Evolutionary conservation across 2,329 filamentous ascomycete species (phyloP), one percentile per base, ranked within the genome.

Genomic region (Kalmusia sp.): DNA sequence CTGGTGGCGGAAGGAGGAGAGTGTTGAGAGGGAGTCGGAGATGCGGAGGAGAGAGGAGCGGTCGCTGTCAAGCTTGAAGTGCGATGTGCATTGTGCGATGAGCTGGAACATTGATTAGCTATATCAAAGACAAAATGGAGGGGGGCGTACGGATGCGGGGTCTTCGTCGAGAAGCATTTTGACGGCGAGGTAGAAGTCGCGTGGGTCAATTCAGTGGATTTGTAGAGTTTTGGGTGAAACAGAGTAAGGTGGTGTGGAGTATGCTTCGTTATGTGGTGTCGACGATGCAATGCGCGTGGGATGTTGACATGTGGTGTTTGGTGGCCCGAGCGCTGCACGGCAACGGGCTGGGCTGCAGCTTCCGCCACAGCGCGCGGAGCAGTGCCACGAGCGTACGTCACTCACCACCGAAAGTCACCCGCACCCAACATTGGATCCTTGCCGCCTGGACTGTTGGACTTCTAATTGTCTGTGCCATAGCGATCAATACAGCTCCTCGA

Each of bases 81-180:
- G 96, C 67, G 87, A 84, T 68, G 96, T 89, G 35, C 93, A 96
- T 79, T 96, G 90, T 71, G 88, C 84, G 78, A 99, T 96, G 70
- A 97, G 89, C 90, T 95, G 75, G n/a, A 19, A 33, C 33, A 33
- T 40, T 41, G 47, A 61, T 68, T 50, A 63, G 64, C 51, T 21
- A 49, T 39, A 48, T n/a, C n/a, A n/a, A 22, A 24, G 35, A 22
- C 40, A 37, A 51, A 33, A 46, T 33, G 44, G 30, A 52, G 27
- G 40, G 19, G 33, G 37, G 17, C 85, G 56, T 85, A 96, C 92
- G 38, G 88, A 89, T 38, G 90, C 90, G 62, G 93, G 93, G 74
- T 95, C 91, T 79, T 97, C 93, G 77, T 96, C 91, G 78, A 98
- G 91, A 73, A 97, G 84, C 90, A 98, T 97, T 60, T 78, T 92